Evolutionary conservation across 2,329 filamentous ascomycete genomes (phyloP), one percentile per base, ranked within the genome.

Genomic region (Aspergillus piperis): DNA sequence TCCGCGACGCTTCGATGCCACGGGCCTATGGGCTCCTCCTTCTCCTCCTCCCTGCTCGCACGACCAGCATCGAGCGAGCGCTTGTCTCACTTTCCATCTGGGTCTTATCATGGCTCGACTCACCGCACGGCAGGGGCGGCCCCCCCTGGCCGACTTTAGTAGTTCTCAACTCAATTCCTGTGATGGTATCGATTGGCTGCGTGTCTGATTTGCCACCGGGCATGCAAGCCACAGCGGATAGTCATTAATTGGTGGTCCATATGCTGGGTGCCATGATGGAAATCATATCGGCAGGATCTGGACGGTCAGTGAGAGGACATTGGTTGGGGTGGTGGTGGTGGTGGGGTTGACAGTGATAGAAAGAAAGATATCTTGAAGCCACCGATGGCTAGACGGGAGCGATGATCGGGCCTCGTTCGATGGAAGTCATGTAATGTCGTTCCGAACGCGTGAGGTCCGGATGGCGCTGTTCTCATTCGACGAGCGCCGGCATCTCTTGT

Each of bases 61-160:
- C 39, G 39, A 55, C 53, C 25, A 21, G 17, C 53, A 47, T 30
- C 23, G 39, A 25, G 23, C 39, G 53, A 41, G 53, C 53, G 53
- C 39, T 55, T 55, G 53, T 55, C 53, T 55, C 53, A 55, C 53
- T 23, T 15, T 32, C 25, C 39, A 13, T 27, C 53, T 25, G 53
- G 53, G 53, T 55, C 53, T 55, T 55, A 55, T 55, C 53, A 44
- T 55, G 53, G 25, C 53, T 55, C 53, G 53, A 55, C 53, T 55
- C 53, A 55, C 53, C 53, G 53, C 53, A 55, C 53, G 39, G 42
- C 53, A 55, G 39, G 53, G 53, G 25, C 39, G 41, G 25, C 39
- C 27, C 38, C 52, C 52, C 52, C 52, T 38, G 39, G 38, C 30
- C 39, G 21, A n/a, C 30, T 27, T 21, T 32, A 39, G 38, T 27